Base-by-base conservation (phyloP, 2,329 filamentous ascomycete species). In the Cadophora luteo-olivacea region DNA sequence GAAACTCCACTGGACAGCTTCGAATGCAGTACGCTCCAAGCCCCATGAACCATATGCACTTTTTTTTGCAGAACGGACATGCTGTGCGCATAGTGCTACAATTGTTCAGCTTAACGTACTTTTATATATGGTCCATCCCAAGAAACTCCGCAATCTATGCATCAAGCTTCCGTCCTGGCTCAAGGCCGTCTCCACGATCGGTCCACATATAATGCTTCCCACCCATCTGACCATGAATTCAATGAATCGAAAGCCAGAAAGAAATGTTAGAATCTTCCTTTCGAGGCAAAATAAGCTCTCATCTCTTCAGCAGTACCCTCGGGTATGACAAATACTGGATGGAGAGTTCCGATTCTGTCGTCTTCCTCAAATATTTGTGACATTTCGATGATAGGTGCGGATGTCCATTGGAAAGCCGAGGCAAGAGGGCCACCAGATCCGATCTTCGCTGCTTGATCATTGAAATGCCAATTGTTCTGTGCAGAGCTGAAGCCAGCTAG, bases 311-410 rank as follows among this genome's bases (percentile, higher is more conserved):
- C 76, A 54, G 71, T 68, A 29, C 87, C 84, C 79, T 91, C 89
- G 4, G 94, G 92, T 72, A 97, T 90, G 70, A 92, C 91, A 81
- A 93, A 97, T 32, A 97, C 86, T 1, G 95, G 95, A 80, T 97
- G 93, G 49, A 93, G 85, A 19, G 91, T 83, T 63, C 82, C 83
- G 63, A 97, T 84, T 51, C 88, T 83, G 81, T 97, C 93, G 68
- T 84, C 81, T 74, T 91, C 86, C 69, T 92, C 89, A 80, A 92
- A 93, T 61, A 92, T 84, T 73, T 89, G 88, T 70, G 83, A 83
- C 58, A 85, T 86, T 65, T 84, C 82, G 71, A 80, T 77, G 51
- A 72, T 66, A 32, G 85, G 83, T 73, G 82, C 79, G 57, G 81
- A 80, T 55, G 77, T 75, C 77, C 79, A 80, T 70, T 75, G 76